Evolutionary conservation across 768 basidiomycete species (phyloP), one percentile per base, ranked within the genome.

Genomic region (Suillus spraguei): DNA sequence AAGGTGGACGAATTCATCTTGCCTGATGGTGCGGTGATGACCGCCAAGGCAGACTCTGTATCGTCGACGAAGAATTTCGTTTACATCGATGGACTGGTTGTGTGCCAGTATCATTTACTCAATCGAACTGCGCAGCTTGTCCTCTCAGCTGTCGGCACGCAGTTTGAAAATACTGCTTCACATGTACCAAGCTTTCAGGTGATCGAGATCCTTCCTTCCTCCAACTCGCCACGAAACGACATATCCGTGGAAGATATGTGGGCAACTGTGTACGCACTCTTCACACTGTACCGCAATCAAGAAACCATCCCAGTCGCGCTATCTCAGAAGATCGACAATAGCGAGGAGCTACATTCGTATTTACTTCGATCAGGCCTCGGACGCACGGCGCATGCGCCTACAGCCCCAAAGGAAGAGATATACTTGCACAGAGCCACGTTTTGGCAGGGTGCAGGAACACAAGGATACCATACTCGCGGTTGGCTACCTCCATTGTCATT

Each of bases 371-470:
- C 80, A 2, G 82, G 82, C 0, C 72, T 84, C 11, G 70, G 70
- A 10, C 64, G 70, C 24, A 59, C 46, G 10, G 66, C 68, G 6
- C 66, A 39, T 49, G 68, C 65, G 60, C 60, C 66, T 13, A 68
- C 69, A 56, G 61, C 58, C 22, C 54, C 65, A 7, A 60, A 68
- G 14, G 67, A 71, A 13, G 70, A 75, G 17, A 63, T 81, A 52
- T 81, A 81, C 69, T 74, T 84, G 60, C 74, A 74, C 11, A 74
- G 81, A 33, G 71, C 77, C 0, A 69, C 80, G 0, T 84, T 84
- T 69, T 84, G 83, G 83, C 83, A 83, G 63, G 83, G 78, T 5
- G 83, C 82, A 1, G 83, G 82, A 14, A 79, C 77, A 6, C 71
- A 60, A 2, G 70, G 70, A 8, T 70, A 67, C 16, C 78, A 80